These are phyloP conservation scores for Fagus crenata DNA, from an alignment of 306 rosid genomes.

Conservation along the genomic window DNA sequence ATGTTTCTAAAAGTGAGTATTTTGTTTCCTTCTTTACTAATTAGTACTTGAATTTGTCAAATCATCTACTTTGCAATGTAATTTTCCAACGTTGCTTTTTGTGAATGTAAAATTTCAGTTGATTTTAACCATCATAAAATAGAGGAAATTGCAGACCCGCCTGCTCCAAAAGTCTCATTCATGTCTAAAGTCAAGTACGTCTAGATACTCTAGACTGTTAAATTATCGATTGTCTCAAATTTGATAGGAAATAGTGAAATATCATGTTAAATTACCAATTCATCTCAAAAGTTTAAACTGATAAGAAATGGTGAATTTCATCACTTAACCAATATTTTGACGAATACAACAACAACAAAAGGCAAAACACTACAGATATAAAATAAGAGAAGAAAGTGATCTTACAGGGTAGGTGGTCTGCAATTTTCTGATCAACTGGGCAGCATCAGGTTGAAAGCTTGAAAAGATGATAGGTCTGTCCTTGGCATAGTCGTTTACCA, in stretches of 20 bases:
- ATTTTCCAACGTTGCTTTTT: no score
- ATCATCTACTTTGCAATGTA: no score
- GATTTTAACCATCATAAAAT: neutral
- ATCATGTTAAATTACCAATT: no score
- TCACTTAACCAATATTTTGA: no score
- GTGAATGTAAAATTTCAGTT: no score
- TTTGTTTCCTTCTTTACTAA: no score
- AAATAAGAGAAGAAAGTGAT: neutral
- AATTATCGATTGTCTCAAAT: no score
- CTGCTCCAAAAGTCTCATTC: neutral
- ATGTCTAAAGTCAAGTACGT: neutral
- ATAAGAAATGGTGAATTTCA: no score
- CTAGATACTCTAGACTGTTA: neutral
- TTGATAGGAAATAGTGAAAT: no score
- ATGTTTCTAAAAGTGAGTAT: no score
- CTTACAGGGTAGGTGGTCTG: conserved; percentile 72
- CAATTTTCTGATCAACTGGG: conserved; percentile 46
- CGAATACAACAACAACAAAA: neutral
- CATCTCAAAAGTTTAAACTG: no score
- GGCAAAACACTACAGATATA: neutral
- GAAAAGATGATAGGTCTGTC: conserved; percentile 73
- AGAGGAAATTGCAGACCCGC: neutral
- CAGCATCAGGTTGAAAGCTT: conserved; percentile 81
- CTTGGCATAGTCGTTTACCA: conserved; percentile 51
- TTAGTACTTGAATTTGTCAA: no score